Evolutionary conservation across 345 rosid species (phyloP).

Genomic region (Linum tenue): DNA sequence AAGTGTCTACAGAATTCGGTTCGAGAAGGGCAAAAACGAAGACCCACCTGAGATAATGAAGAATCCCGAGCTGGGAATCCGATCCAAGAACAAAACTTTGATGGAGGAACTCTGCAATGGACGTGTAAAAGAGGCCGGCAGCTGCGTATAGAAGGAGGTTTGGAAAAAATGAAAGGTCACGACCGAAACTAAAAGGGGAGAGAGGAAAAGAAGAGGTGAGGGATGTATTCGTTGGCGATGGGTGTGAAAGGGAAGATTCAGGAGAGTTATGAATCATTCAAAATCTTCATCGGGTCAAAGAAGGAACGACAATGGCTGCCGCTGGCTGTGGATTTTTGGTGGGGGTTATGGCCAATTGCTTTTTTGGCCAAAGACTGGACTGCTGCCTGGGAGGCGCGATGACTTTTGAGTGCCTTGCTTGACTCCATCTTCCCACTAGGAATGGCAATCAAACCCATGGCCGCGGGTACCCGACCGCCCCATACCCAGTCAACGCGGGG

Average conservation of each 20-base stretch:
- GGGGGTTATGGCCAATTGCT: not conserved
- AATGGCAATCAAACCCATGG: too few relatives aligned
- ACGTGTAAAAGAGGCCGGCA: conserved; percentile 1
- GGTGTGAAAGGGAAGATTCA: not conserved
- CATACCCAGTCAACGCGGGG: too few relatives aligned
- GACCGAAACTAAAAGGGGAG: not conserved
- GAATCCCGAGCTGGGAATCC: not conserved
- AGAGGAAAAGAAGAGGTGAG: not conserved
- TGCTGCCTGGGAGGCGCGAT: conserved; percentile 4
- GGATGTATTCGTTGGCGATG: not conserved
- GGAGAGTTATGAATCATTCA: conserved; percentile 7
- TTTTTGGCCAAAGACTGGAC: conserved; percentile 19
- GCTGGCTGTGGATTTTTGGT: too few relatives aligned
- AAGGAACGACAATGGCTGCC: not conserved
- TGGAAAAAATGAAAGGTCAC: not conserved
- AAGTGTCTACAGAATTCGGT: not conserved
- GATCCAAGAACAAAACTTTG: conserved; percentile 14
- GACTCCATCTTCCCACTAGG: not conserved
- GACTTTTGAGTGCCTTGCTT: conserved; percentile 8
- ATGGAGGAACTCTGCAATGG: conserved; percentile 6
- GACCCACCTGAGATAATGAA: conserved; percentile 22
- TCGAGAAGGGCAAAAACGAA: not conserved
- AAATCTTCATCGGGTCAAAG: conserved; percentile 19
- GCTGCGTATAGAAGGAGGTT: conserved; percentile 5
- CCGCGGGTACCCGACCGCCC: too few relatives aligned